phyloP scores from a whole-genome alignment of 139 green algal genomes.

The Chlamydomonas sp. region DNA sequence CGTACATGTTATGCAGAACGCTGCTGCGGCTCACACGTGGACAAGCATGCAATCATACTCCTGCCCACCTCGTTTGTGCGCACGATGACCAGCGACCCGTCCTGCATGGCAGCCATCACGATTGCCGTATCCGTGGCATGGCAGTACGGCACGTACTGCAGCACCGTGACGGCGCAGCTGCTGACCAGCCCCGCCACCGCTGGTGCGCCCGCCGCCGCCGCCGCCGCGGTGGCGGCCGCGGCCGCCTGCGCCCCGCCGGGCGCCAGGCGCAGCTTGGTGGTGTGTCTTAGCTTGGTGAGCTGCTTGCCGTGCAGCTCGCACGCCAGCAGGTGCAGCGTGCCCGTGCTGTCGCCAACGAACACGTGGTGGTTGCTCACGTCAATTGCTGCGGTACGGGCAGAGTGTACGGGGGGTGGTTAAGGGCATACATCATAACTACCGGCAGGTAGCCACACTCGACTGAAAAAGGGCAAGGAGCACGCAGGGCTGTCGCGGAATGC shows the following conservation, averaged over 20 bases:
- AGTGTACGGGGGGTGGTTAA: background rate
- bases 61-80: slow-evolving; percentile 28
- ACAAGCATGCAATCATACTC: background rate
- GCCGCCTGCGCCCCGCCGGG: background rate
- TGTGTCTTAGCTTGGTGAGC: background rate
- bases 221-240: no score
- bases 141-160: slow-evolving; percentile 55
- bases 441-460: no score
- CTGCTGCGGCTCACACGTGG: background rate
- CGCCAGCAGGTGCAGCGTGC: slow-evolving; percentile 22
- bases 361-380: slow-evolving; percentile 43
- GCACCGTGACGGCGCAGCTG: background rate
- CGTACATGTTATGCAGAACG: background rate
- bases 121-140: slow-evolving; percentile 36
- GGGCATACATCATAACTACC: no score
- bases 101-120: slow-evolving; percentile 26
- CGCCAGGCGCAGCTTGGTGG: background rate
- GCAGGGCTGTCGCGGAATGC: no score
- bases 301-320: slow-evolving; percentile 35
- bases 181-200: no score
- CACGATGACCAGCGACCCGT: slow-evolving; percentile 38
- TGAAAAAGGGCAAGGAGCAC: no score
- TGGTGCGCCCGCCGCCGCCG: no score
- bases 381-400: slow-evolving; percentile 11
- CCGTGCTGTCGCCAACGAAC: slow-evolving; percentile 30